phyloP scores from a whole-genome alignment of 2,329 filamentous ascomycete genomes.

The Sporothrix curviconia region DNA sequence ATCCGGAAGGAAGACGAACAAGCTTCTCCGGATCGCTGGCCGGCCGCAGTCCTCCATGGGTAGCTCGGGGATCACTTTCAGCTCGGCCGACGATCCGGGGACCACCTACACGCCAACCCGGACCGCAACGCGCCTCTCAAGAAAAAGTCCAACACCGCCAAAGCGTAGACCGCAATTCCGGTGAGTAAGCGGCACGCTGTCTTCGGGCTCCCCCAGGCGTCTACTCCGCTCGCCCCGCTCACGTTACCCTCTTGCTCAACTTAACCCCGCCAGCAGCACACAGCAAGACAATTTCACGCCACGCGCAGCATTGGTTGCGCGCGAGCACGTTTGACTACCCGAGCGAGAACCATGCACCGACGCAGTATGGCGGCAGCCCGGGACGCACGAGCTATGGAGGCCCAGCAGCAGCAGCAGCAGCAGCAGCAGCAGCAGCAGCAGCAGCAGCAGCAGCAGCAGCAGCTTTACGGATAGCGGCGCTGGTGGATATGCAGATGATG shows the following conservation, averaged over 20 bases:
- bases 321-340: constrained; percentile 47
- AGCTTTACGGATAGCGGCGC: constrained; percentile 3
- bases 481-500: background rate
- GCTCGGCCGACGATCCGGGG: constrained; percentile 29
- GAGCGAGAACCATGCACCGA: constrained; percentile 45
- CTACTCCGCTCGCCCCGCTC: constrained; percentile 47
- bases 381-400: constrained; percentile 21
- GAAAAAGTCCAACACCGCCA: constrained; percentile 51
- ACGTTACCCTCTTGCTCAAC: too few relatives aligned
- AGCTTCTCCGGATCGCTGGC: constrained; percentile 40
- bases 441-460: constrained; percentile 4
- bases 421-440: background rate
- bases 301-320: constrained; percentile 37
- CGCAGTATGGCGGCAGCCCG: constrained; percentile 26
- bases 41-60: constrained; percentile 35
- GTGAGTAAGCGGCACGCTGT: constrained; percentile 17
- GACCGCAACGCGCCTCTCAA: constrained; percentile 58
- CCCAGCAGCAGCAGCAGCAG: constrained; percentile 13
- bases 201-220: constrained; percentile 23
- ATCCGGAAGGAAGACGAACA: too few relatives aligned
- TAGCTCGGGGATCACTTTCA: constrained; percentile 25
- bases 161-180: constrained; percentile 32
- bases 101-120: constrained; percentile 26
- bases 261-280: constrained; percentile 45
- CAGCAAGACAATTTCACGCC: constrained; percentile 40